These are phyloP conservation scores for Chrysanthemum makinoi DNA, from an alignment of 129 eudicot genomes.

Conservation along the genomic window DNA sequence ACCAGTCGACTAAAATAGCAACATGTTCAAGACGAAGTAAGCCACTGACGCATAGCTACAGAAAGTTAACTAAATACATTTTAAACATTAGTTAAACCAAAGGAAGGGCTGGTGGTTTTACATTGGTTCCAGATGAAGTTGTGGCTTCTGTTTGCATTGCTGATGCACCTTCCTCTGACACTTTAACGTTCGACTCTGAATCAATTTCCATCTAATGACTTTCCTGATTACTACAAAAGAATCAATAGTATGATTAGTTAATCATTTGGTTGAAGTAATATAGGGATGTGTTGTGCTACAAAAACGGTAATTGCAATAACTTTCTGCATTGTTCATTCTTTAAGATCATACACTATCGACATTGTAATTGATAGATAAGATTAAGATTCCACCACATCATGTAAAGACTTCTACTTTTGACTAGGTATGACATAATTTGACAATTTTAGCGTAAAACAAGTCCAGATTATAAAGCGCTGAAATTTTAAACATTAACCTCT, in stretches of 20 bases:
- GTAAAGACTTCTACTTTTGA: no score
- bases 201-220: slow-evolving; percentile 57
- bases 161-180: slow-evolving; percentile 36
- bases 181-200: slow-evolving; percentile 35
- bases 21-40: slow-evolving; percentile 5
- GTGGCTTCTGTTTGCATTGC: slow-evolving; percentile 43
- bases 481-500: no score
- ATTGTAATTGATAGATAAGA: no score
- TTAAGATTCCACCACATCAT: no score
- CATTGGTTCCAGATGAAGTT: slow-evolving; percentile 34
- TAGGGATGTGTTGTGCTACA: no score
- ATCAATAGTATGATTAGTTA: neutral
- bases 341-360: no score
- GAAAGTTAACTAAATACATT: neutral
- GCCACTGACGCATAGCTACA: neutral
- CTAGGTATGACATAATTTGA: no score
- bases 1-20: slow-evolving; percentile 23
- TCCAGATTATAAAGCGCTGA: no score
- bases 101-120: slow-evolving; percentile 4
- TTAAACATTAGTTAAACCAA: neutral
- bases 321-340: no score
- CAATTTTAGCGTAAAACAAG: no score
- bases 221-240: slow-evolving; percentile 9
- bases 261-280: no score
- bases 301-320: no score